These are phyloP conservation scores for Zostera marina DNA, from an alignment of 116 monocot genomes.

Conservation along the genomic window DNA sequence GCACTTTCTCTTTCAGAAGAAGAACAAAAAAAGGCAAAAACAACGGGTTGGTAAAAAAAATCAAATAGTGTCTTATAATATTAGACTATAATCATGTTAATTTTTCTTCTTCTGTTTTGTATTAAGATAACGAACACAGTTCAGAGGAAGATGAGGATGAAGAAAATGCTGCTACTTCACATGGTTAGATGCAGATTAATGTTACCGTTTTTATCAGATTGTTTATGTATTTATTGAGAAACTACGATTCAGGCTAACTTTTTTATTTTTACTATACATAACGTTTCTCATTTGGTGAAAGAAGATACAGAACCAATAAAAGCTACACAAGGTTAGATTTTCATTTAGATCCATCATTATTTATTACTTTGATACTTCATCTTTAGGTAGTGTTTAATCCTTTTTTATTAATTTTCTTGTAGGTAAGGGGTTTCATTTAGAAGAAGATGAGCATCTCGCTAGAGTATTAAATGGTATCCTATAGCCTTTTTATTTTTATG, in stretches of 20 bases:
- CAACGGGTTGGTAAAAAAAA: conserved; percentile 19
- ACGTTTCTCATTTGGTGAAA: neutral
- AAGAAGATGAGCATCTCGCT: conserved; percentile 84
- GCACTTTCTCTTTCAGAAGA: conserved; percentile 54
- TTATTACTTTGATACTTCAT: neutral
- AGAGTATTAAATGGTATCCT: conserved; percentile 40
- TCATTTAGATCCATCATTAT: neutral
- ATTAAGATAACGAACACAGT: neutral
- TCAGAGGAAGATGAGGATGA: conserved; percentile 4
- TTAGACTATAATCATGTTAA: neutral
- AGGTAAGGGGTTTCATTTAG: conserved; percentile 32
- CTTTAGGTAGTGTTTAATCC: neutral
- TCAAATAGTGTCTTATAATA: neutral
- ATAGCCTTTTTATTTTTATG: conserved; percentile 1
- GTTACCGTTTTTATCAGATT: neutral
- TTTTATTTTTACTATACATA: neutral
- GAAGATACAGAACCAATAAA: conserved; percentile 1
- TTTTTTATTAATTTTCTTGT: neutral
- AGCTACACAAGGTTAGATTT: conserved; percentile 1
- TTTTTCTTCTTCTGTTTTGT: neutral
- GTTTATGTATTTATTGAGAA: neutral
- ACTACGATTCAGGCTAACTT: neutral
- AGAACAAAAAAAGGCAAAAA: conserved; percentile 29
- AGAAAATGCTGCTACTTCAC: neutral
- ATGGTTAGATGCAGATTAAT: neutral